A percentile compares a stretch with the other conserved stretches of the same genome.
Conservation (phyloP, 768 basidiomycete genomes). For the Kwoniella dejecticola region DNA sequence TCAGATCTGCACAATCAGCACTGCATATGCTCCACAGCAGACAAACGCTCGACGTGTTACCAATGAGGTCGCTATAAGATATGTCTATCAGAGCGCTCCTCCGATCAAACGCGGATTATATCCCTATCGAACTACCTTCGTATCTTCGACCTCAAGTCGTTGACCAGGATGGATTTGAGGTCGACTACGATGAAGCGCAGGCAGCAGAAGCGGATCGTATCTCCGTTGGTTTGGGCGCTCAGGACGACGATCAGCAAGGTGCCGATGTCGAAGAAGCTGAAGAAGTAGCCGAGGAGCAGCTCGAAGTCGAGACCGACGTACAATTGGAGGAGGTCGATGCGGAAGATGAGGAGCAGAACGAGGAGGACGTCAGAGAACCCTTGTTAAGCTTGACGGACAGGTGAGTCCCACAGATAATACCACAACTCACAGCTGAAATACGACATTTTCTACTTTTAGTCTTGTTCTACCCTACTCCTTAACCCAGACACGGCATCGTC, state of each 20-base stretch:
- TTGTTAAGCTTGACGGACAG: slow-evolving; percentile 34
- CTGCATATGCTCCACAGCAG: too few species aligned
- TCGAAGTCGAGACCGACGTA: slow-evolving; percentile 35
- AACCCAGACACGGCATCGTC: slow-evolving; percentile 39
- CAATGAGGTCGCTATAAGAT: too few species aligned
- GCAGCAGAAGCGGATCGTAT: too few species aligned
- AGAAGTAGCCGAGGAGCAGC: slow-evolving; percentile 16
- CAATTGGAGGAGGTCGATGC: slow-evolving; percentile 30
- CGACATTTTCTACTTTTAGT: slow-evolving; percentile 12
- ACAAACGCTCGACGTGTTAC: not conserved
- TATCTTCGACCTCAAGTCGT: slow-evolving; percentile 32
- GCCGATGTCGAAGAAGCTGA: slow-evolving; percentile 12
- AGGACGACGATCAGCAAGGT: slow-evolving; percentile 1
- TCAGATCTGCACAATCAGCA: too few species aligned
- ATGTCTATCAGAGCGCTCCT: slow-evolving; percentile 15
- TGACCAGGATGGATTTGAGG: slow-evolving; percentile 34
- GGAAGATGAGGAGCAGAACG: slow-evolving; percentile 17
- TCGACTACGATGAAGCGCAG: not conserved
- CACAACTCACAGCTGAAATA: too few species aligned
- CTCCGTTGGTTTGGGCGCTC: too few species aligned
- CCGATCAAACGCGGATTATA: slow-evolving; percentile 17
- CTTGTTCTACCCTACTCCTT: slow-evolving; percentile 38
- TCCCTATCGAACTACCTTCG: slow-evolving; percentile 31
- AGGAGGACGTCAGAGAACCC: slow-evolving; percentile 21
- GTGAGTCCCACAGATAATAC: too few species aligned